Evolutionary conservation across 129 eudicot genomes (phyloP).

Genomic region (Silybum marianum): DNA sequence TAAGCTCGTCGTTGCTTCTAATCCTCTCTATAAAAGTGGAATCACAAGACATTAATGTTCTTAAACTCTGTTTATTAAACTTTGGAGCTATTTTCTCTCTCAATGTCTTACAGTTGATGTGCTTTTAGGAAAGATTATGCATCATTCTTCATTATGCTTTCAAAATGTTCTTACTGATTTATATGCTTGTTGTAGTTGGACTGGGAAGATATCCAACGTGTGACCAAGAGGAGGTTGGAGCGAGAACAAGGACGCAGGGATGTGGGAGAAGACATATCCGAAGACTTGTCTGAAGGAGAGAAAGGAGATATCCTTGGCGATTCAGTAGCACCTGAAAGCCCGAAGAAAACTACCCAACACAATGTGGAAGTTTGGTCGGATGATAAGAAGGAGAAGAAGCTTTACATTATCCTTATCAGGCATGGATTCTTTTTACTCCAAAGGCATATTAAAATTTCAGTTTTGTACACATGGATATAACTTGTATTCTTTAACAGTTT

Average conservation of each 20-base stretch:
- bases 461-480: constrained; percentile 2
- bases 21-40: neutral
- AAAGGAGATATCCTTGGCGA: constrained; percentile 71
- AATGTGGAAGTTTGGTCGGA: constrained; percentile 71
- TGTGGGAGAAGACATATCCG: constrained; percentile 90
- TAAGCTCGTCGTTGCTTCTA: neutral
- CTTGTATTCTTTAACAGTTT: constrained; percentile 48
- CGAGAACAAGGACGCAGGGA: constrained; percentile 83
- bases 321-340: constrained; percentile 45
- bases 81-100: neutral
- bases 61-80: neutral
- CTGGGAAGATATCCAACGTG: constrained; percentile 72
- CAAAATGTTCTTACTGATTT: constrained; percentile 1
- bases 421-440: constrained; percentile 19
- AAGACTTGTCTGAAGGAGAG: constrained; percentile 85
- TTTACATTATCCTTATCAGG: constrained; percentile 85
- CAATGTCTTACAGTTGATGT: neutral
- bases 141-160: neutral
- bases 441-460: neutral
- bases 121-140: neutral
- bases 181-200: constrained; percentile 50
- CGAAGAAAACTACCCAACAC: constrained; percentile 53
- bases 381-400: constrained; percentile 79
- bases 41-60: neutral
- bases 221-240: constrained; percentile 63